Conservation (phyloP, 2,329 filamentous ascomycete genomes). For the Whalleya microplaca region DNA sequence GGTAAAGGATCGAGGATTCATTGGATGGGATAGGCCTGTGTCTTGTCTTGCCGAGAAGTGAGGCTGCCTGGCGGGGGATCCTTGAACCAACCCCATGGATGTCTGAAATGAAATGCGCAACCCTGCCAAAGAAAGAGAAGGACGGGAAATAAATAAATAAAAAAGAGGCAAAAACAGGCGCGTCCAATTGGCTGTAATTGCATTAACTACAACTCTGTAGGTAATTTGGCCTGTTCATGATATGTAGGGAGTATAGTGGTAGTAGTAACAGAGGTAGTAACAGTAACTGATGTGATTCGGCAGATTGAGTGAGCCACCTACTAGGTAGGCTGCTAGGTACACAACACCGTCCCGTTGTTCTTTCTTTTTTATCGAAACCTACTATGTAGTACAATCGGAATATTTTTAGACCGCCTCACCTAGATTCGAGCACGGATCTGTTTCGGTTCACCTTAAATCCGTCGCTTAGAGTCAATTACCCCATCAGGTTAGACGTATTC, state of each 20-base stretch:
- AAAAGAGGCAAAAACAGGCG: neutral
- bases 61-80: conserved; percentile 38
- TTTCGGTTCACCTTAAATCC: neutral
- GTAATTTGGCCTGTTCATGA: neutral
- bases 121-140: conserved; percentile 6
- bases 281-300: too few relatives aligned
- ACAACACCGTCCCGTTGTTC: too few relatives aligned
- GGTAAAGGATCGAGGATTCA: conserved; percentile 32
- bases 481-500: neutral
- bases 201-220: neutral
- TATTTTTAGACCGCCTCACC: conserved; percentile 19
- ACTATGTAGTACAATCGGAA: conserved; percentile 23
- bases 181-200: neutral
- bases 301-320: too few relatives aligned
- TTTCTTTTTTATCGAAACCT: neutral
- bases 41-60: conserved; percentile 39
- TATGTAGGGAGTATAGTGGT: too few relatives aligned
- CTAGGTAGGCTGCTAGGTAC: too few relatives aligned
- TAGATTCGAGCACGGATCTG: neutral
- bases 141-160: too few relatives aligned
- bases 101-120: conserved; percentile 26
- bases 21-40: conserved; percentile 34
- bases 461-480: neutral
- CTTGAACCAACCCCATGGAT: conserved; percentile 27
- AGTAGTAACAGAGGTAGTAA: too few relatives aligned